These are phyloP conservation scores for Pseudogymnoascus sp. DNA, from an alignment of 2,329 filamentous ascomycete genomes.

Conservation along the genomic window DNA sequence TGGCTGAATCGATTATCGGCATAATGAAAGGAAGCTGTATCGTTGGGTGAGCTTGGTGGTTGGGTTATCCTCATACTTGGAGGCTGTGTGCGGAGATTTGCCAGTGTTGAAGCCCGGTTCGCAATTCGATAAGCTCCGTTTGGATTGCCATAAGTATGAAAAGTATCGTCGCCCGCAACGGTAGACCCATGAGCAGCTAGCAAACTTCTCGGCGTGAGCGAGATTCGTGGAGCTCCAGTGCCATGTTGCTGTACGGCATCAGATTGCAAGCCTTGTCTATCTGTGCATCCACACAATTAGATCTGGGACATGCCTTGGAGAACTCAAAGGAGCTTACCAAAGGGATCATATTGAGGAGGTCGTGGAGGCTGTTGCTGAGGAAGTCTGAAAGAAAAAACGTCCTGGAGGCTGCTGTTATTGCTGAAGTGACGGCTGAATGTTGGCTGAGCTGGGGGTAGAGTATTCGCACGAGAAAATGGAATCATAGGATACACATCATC, in stretches of 20 bases:
- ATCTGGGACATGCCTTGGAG: neutral
- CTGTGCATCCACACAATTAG: neutral
- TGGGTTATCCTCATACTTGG: neutral
- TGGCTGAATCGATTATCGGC: constrained; percentile 17
- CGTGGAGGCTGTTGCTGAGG: neutral
- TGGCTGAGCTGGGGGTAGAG: neutral
- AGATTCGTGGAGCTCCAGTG: neutral
- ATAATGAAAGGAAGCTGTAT: constrained; percentile 18
- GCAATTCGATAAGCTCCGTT: neutral
- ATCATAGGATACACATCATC: neutral
- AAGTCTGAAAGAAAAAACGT: neutral
- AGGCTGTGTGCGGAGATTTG: constrained; percentile 8
- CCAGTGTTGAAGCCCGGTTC: neutral
- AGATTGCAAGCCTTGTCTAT: neutral
- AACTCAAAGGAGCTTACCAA: neutral
- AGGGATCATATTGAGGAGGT: neutral
- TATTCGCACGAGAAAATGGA: neutral
- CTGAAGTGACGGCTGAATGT: constrained; percentile 1
- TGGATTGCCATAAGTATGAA: neutral
- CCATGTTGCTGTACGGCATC: neutral
- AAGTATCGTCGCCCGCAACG: neutral
- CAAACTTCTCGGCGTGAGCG: neutral
- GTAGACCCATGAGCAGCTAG: neutral
- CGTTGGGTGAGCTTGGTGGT: neutral
- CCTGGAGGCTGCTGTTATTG: neutral